These are phyloP conservation scores for Mychonastes homosphaera DNA, from an alignment of 139 green algal genomes.

Conservation along the genomic window DNA sequence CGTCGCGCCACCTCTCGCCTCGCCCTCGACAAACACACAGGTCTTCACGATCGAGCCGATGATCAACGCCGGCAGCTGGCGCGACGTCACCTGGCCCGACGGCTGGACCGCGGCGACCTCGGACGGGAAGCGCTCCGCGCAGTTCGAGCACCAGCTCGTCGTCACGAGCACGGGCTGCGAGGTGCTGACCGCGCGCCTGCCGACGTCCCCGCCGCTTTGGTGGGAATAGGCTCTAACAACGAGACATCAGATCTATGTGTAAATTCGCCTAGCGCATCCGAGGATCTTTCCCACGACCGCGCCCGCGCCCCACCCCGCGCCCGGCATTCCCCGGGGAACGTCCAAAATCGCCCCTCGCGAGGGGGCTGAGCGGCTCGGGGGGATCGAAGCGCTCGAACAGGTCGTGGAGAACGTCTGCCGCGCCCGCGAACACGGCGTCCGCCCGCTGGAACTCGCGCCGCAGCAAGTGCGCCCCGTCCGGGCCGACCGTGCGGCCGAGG, in stretches of 20 bases:
- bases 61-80: conserved; percentile 71
- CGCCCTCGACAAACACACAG: no score
- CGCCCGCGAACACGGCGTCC: conserved; percentile 1
- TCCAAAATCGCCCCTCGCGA: no score
- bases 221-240: no score
- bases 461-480: conserved; percentile 9
- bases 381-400: conserved; percentile 1
- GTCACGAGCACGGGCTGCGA: conserved; percentile 74
- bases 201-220: conserved; percentile 67
- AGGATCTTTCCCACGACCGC: no score
- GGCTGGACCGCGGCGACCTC: conserved; percentile 88
- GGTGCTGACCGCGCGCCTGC: conserved; percentile 63
- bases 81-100: conserved; percentile 86
- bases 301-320: no score
- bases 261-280: no score
- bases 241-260: no score
- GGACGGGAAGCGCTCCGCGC: conserved; percentile 77
- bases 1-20: no score
- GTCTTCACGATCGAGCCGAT: conserved; percentile 98
- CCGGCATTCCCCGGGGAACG: no score
- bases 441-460: conserved; percentile 16
- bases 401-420: neutral
- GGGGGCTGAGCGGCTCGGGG: no score
- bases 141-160: conserved; percentile 94
- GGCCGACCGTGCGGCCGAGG: conserved; percentile 73